A percentile compares a stretch with the other conserved stretches of the same genome.
Conservation (phyloP, 2,329 filamentous ascomycete genomes). For the Chrysoporthe cubensis region DNA sequence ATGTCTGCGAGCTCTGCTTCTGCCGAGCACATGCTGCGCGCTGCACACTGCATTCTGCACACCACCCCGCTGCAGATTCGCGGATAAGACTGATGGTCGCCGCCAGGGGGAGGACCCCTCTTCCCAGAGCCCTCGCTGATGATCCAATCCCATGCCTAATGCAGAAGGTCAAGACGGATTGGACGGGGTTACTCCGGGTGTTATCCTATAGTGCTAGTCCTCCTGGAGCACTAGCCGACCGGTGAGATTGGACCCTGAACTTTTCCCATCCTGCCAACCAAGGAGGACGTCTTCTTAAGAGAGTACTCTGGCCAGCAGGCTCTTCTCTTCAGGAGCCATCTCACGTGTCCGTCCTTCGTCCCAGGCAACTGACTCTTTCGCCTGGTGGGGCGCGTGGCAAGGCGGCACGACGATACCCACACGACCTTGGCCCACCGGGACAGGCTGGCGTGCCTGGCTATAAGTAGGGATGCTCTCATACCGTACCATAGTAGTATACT, state of each 20-base stretch:
- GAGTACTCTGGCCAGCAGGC: too few species aligned
- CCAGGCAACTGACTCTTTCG: too few species aligned
- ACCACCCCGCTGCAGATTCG: background rate
- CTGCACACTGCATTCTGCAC: background rate
- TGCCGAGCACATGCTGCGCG: background rate
- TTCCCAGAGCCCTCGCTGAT: background rate
- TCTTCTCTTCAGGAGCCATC: too few species aligned
- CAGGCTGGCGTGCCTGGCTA: too few species aligned
- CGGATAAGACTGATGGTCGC: background rate
- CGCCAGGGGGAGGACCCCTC: background rate
- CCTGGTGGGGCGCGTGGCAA: too few species aligned
- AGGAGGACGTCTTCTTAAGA: background rate
- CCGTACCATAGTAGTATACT: background rate
- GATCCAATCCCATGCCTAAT: background rate
- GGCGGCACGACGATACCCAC: too few species aligned
- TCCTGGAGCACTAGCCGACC: background rate
- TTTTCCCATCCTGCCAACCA: background rate
- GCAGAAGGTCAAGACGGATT: constrained; percentile 10
- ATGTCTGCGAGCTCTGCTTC: too few species aligned
- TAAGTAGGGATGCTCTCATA: too few species aligned
- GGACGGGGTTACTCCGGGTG: constrained; percentile 1
- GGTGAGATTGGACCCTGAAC: constrained; percentile 12
- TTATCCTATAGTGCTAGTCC: background rate
- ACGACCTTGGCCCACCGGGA: too few species aligned
- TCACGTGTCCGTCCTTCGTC: too few species aligned